Evolutionary conservation across 2,329 filamentous ascomycete species (phyloP).

Genomic region (Botryotinia convoluta): DNA sequence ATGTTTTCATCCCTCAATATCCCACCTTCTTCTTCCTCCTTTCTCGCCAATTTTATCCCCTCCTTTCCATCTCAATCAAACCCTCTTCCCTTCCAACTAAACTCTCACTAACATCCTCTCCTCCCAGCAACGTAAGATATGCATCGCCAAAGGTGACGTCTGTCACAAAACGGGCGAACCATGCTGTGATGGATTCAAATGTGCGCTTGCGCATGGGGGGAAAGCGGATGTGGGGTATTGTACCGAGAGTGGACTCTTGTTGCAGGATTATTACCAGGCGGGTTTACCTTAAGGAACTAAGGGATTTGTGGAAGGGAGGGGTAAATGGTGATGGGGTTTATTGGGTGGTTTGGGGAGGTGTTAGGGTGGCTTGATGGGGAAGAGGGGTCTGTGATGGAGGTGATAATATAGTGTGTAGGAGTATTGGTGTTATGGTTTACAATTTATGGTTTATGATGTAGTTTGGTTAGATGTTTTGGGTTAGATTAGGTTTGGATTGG

Average conservation of each 20-base stretch:
- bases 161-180: not conserved
- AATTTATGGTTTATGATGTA: no score
- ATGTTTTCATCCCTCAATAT: not conserved
- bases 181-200: slow-evolving; percentile 2
- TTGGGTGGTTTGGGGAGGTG: not conserved
- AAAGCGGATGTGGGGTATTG: slow-evolving; percentile 6
- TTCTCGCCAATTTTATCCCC: no score
- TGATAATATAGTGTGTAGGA: not conserved
- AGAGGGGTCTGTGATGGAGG: no score
- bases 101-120: not conserved
- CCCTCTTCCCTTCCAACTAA: not conserved
- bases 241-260: not conserved
- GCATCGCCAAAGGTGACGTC: not conserved
- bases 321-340: not conserved
- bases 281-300: not conserved
- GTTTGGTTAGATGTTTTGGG: not conserved
- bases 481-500: not conserved
- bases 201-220: slow-evolving; percentile 11
- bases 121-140: not conserved
- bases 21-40: not conserved
- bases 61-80: not conserved
- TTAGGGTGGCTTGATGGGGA: no score
- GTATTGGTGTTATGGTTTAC: not conserved
- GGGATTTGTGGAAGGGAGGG: not conserved
- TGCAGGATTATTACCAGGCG: slow-evolving; percentile 3